Conservation (phyloP, 2,329 filamentous ascomycete genomes). For the Fusarium euwallaceae region DNA sequence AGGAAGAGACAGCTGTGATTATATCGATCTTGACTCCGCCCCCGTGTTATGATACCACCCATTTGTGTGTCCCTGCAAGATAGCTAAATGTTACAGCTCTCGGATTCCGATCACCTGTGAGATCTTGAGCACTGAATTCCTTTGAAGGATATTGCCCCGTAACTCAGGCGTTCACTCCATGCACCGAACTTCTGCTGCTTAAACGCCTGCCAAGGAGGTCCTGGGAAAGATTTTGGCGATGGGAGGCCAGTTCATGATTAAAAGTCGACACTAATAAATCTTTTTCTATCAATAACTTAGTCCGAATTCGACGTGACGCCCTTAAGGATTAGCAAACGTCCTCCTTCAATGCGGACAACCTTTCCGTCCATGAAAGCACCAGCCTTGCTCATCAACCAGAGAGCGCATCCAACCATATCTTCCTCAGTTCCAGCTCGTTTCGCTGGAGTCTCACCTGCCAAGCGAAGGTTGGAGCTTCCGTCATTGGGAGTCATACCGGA, state of each 20-base stretch:
- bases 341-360: neutral
- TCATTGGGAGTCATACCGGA: neutral
- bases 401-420: neutral
- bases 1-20: no score
- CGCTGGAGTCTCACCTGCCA: neutral
- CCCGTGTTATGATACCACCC: no score
- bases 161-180: no score
- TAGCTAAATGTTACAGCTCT: no score
- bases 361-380: neutral
- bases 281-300: accelerated
- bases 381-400: neutral
- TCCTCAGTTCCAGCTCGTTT: neutral
- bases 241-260: neutral
- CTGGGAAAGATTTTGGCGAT: neutral
- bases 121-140: no score
- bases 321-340: neutral
- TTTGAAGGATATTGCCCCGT: no score
- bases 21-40: neutral
- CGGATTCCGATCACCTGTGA: no score
- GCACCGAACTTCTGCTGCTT: neutral
- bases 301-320: neutral
- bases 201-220: neutral
- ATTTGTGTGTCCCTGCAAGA: no score
- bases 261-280: neutral
- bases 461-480: neutral